Conservation (phyloP, 73 alveolate species). For the Breviolum minutum region DNA sequence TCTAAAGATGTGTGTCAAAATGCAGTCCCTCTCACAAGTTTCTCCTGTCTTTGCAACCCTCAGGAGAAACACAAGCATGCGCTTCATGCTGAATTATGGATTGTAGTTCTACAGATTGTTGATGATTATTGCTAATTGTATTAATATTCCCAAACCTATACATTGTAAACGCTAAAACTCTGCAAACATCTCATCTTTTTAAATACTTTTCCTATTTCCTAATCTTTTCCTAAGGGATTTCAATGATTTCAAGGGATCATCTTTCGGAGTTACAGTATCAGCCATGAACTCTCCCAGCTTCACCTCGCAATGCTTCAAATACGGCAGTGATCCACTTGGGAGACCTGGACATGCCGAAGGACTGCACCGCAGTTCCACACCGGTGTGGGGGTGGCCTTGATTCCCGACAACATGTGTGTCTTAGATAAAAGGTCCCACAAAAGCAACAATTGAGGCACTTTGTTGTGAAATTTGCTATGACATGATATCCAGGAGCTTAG, state of each 20-base stretch:
- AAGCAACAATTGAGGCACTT: neutral
- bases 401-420: neutral
- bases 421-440: neutral
- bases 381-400: neutral
- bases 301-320: constrained; percentile 40
- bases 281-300: neutral
- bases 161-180: neutral
- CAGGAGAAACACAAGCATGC: no score
- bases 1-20: neutral
- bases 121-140: neutral
- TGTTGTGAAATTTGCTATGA: neutral
- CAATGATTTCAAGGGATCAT: neutral
- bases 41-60: no score
- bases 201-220: no score
- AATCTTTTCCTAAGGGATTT: no score
- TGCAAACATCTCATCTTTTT: neutral
- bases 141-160: neutral
- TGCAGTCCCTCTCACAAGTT: neutral
- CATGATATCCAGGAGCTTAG: neutral
- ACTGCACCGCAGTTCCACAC: neutral
- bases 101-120: no score
- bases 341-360: neutral
- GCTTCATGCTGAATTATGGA: no score
- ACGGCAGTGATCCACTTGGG: constrained; percentile 2
- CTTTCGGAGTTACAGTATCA: neutral